phyloP scores from a whole-genome alignment of 495 filamentous ascomycete species.

The Aspergillus bertholletiae region DNA sequence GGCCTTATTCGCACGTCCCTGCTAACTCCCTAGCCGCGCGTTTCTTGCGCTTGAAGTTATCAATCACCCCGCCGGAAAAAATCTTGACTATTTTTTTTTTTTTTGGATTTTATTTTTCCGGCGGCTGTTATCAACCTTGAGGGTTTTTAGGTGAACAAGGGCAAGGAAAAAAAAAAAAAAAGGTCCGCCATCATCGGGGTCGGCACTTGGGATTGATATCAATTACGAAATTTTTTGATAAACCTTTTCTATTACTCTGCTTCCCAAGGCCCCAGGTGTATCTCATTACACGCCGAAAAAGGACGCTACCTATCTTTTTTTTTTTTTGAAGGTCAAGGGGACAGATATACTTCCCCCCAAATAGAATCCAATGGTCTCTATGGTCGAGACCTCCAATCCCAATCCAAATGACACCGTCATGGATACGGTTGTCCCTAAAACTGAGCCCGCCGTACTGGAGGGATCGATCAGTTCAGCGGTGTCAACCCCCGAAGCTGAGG shows the following conservation, averaged over 20 bases:
- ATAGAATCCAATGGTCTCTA: constrained; percentile 42
- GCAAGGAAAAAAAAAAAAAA: constrained; percentile 7
- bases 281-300: background rate
- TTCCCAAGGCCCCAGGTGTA: background rate
- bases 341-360: background rate
- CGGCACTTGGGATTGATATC: background rate
- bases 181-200: background rate
- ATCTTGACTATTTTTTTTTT: background rate
- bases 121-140: background rate
- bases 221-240: background rate
- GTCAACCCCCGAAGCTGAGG: constrained; percentile 57
- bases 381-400: constrained; percentile 39
- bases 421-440: constrained; percentile 43
- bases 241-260: background rate
- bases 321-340: background rate
- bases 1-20: constrained; percentile 31
- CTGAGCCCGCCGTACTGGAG: constrained; percentile 40
- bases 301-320: background rate
- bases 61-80: constrained; percentile 17
- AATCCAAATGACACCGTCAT: constrained; percentile 41
- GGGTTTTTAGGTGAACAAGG: background rate
- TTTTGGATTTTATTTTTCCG: constrained; percentile 7
- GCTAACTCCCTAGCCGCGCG: constrained; percentile 43
- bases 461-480: constrained; percentile 46
- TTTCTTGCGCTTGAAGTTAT: constrained; percentile 35